A percentile compares a stretch with the other conserved stretches of the same genome.
Conservation (phyloP, 495 filamentous ascomycete genomes). For the Trichoderma parareesei region DNA sequence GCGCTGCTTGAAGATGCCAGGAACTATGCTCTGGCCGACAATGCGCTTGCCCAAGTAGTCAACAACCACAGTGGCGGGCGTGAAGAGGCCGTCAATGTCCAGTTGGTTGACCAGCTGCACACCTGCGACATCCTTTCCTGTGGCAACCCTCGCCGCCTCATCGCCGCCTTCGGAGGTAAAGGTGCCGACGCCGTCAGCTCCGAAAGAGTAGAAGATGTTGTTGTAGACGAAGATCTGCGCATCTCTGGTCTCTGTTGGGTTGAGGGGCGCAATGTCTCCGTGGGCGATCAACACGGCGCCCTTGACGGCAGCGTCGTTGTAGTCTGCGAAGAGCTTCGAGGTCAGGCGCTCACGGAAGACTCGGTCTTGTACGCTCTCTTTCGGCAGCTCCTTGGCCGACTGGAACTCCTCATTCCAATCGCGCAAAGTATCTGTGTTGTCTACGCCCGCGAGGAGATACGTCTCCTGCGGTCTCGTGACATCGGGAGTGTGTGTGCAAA, state of each 20-base stretch:
- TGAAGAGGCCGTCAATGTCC: conserved; percentile 88
- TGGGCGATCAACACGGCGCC: conserved; percentile 90
- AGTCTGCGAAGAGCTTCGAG: conserved; percentile 94
- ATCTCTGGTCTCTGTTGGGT: conserved; percentile 85
- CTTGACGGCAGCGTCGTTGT: conserved; percentile 86
- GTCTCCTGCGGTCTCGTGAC: conserved; percentile 86
- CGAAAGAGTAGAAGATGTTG: conserved; percentile 98
- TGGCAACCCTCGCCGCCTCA: conserved; percentile 91
- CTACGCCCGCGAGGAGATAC: conserved; percentile 79
- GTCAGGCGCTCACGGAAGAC: conserved; percentile 92
- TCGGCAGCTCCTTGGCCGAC: conserved; percentile 86
- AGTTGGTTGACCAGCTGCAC: conserved; percentile 94
- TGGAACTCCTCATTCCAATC: conserved; percentile 99
- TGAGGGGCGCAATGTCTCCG: conserved; percentile 91
- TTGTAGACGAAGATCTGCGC: conserved; percentile 99
- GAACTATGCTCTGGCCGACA: conserved; percentile 96
- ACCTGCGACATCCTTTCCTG: conserved; percentile 92
- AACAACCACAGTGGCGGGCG: conserved; percentile 90
- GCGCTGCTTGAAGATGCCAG: conserved; percentile 97
- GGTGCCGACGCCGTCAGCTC: conserved; percentile 94
- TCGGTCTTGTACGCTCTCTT: conserved; percentile 87
- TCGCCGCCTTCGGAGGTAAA: conserved; percentile 95
- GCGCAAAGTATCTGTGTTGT: conserved; percentile 85
- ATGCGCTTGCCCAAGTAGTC: conserved; percentile 97
- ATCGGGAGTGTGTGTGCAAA: conserved; percentile 68